These are phyloP conservation scores for Gnomoniopsis smithogilvyi DNA, from an alignment of 2,329 filamentous ascomycete species.

Conservation along the genomic window DNA sequence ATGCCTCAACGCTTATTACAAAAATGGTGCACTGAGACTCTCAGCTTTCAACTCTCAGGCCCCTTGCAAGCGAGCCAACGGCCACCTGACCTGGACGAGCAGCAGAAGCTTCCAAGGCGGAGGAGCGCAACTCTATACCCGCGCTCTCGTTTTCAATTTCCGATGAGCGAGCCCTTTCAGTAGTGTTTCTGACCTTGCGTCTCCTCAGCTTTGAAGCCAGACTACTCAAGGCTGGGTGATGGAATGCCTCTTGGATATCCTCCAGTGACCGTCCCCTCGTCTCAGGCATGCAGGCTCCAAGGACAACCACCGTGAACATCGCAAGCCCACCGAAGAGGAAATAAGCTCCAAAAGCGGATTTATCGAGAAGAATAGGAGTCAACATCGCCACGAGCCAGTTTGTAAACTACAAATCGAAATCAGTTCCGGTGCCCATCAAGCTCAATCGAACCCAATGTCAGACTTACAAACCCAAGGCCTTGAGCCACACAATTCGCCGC, in stretches of 20 bases:
- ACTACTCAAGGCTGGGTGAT: slow-evolving; percentile 20
- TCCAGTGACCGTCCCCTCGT: slow-evolving; percentile 46
- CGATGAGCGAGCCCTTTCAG: neutral
- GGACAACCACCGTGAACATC: slow-evolving; percentile 34
- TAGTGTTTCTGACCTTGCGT: neutral
- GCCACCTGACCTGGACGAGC: neutral
- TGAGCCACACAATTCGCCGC: slow-evolving; percentile 50
- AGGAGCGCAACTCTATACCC: neutral
- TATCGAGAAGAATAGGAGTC: slow-evolving; percentile 38
- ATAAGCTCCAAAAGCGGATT: slow-evolving; percentile 40
- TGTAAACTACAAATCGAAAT: slow-evolving; percentile 24
- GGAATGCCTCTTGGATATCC: slow-evolving; percentile 45
- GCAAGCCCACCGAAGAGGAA: slow-evolving; percentile 42
- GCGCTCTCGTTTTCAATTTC: neutral
- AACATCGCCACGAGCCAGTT: slow-evolving; percentile 43
- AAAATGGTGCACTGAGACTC: neutral
- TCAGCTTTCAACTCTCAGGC: neutral
- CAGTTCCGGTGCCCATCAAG: slow-evolving; percentile 1
- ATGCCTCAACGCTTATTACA: no score
- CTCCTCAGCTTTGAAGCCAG: slow-evolving; percentile 1
- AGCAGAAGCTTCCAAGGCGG: no score
- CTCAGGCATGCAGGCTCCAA: slow-evolving; percentile 45
- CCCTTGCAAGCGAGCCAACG: neutral
- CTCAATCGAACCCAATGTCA: no score
- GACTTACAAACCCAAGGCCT: slow-evolving; percentile 26